Base-by-base conservation (phyloP, 2,329 filamentous ascomycete species). In the Diaporthe australafricana region DNA sequence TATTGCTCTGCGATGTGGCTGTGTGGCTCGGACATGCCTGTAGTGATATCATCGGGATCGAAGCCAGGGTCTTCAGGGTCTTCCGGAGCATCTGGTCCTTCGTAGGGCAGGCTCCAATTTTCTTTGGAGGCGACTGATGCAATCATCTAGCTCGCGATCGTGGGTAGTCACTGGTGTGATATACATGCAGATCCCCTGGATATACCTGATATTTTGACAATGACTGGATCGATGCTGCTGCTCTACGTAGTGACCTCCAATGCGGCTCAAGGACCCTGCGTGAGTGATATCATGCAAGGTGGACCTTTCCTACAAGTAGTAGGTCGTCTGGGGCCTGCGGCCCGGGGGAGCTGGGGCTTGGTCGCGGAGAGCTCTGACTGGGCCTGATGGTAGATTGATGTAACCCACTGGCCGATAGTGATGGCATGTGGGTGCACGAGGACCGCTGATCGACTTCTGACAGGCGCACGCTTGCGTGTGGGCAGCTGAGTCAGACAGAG, bases 211-310 rank as follows among this genome's bases (percentile, higher is more conserved):
- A 38, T 50, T 50, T 65, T n/a, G 45, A 22, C 60, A 30, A 38
- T 65, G 60, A 48, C 60, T 48, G 4, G 5, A 50, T 30, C 16
- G 45, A 25, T 2, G 35, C 45, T 25, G 45, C 20, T 50, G 45
- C 17, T 50, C 2, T 50, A 16, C n/a, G 20, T 30, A 50, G 14
- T 2, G 3, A 25, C 8, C 50, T 22, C 16, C 27, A n/a, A 65
- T 65, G 60, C 60, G 60, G 60, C 60, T 65, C 60, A 65, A 50
- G 6, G 14, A 38, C 60, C 60, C 60, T 65, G 60, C 30, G 20
- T 25, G 60, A 38, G 48, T 71, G 69, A 71, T 71, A 71, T 71
- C 69, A 71, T 71, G 40, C 42, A 35, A 68, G 55, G 53, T 57
- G 32, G 50, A 30, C 27, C 57, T 35, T 35, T 20, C 42, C 12